Evolutionary conservation across 2,329 filamentous ascomycete genomes (phyloP).

Genomic region (Penicillium sp.): DNA sequence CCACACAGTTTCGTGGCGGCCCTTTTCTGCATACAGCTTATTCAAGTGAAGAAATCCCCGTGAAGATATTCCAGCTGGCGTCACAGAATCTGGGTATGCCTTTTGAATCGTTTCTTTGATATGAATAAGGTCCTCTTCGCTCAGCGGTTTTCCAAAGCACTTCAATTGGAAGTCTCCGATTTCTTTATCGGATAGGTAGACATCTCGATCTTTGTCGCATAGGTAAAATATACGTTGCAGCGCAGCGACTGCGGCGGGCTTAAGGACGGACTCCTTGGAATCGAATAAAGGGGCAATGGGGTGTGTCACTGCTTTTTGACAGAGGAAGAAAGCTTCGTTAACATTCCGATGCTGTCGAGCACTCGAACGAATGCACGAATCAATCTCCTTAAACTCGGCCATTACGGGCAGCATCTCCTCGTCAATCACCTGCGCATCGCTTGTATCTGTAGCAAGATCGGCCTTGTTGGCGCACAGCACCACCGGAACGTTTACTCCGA

Average conservation of each 20-base stretch:
- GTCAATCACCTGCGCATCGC: constrained; percentile 78
- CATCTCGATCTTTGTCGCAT: constrained; percentile 94
- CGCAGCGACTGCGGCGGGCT: constrained; percentile 82
- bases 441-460: constrained; percentile 73
- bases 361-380: constrained; percentile 93
- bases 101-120: constrained; percentile 86
- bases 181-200: constrained; percentile 83
- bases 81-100: constrained; percentile 58
- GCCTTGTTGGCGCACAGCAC: constrained; percentile 97
- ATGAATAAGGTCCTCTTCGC: constrained; percentile 75
- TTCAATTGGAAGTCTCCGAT: constrained; percentile 86
- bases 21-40: constrained; percentile 95
- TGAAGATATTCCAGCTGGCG: constrained; percentile 71
- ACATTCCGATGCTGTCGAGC: constrained; percentile 89
- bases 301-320: constrained; percentile 96
- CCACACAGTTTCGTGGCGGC: constrained; percentile 97
- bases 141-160: constrained; percentile 85
- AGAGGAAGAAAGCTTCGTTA: constrained; percentile 95
- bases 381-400: constrained; percentile 98
- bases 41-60: constrained; percentile 85
- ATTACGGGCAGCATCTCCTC: constrained; percentile 98
- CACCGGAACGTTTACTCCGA: constrained; percentile 97
- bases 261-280: constrained; percentile 84
- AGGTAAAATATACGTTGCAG: constrained; percentile 90
- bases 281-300: constrained; percentile 96